These are phyloP conservation scores for Xylariales sp. DNA, from an alignment of 2,329 filamentous ascomycete genomes.

Conservation along the genomic window DNA sequence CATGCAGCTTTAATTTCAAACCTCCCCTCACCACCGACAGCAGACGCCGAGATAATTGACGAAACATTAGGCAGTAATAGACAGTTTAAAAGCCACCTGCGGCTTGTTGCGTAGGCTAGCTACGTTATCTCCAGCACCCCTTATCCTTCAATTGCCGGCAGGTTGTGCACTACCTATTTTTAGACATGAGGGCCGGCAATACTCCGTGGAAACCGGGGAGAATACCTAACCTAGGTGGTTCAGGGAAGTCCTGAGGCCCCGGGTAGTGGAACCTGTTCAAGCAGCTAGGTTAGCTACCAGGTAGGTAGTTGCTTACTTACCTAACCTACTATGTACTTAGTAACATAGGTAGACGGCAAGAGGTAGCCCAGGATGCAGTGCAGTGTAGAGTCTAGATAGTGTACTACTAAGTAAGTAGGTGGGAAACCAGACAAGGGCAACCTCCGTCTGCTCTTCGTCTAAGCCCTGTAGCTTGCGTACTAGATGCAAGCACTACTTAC, in stretches of 20 bases:
- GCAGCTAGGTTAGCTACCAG: neutral
- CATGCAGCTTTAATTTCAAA: no score
- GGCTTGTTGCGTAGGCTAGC: neutral
- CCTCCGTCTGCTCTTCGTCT: slow-evolving; percentile 16
- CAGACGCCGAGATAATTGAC: no score
- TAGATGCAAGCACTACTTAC: neutral
- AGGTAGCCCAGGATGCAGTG: no score
- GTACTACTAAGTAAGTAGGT: neutral
- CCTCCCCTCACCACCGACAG: no score
- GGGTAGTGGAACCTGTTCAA: neutral
- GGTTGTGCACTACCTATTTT: slow-evolving; percentile 29
- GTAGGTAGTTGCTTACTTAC: neutral
- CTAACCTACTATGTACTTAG: no score
- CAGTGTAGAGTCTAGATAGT: no score
- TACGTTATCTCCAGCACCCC: neutral
- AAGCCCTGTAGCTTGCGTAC: slow-evolving; percentile 21
- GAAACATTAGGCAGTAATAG: neutral
- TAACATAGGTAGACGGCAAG: no score
- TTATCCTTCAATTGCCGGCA: neutral
- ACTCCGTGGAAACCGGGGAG: slow-evolving; percentile 19
- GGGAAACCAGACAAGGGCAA: neutral
- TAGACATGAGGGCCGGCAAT: slow-evolving; percentile 12
- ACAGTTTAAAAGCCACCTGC: slow-evolving; percentile 9
- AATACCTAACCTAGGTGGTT: neutral
- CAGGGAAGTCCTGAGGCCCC: neutral